A percentile compares a stretch with the other conserved stretches of the same genome.
These are phyloP conservation scores for Barbatosphaeria neglecta DNA, from an alignment of 495 filamentous ascomycete genomes.

Conservation along the genomic window DNA sequence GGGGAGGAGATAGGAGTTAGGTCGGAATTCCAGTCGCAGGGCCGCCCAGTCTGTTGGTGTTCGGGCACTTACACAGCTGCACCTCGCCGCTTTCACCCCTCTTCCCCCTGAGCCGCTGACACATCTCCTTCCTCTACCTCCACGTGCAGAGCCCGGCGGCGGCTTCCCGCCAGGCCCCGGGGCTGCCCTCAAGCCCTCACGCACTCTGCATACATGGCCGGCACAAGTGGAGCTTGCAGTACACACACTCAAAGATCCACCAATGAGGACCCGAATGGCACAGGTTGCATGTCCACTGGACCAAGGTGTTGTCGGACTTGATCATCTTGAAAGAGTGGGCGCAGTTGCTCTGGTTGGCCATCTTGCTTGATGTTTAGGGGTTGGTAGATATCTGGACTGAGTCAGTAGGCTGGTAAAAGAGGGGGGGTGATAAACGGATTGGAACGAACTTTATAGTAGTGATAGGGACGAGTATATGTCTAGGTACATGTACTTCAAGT, in stretches of 20 bases:
- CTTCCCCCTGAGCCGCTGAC: no score
- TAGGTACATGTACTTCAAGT: no score
- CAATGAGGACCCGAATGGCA: slow-evolving; percentile 72
- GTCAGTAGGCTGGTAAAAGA: background rate
- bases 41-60: background rate
- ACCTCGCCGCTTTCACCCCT: background rate
- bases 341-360: slow-evolving; percentile 55
- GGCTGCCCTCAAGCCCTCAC: slow-evolving; percentile 16
- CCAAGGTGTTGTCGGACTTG: slow-evolving; percentile 62
- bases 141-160: background rate
- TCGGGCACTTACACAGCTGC: background rate
- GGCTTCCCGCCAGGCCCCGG: background rate
- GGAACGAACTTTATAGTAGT: no score
- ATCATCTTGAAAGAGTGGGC: slow-evolving; percentile 63
- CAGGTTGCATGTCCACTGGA: slow-evolving; percentile 67
- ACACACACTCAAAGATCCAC: slow-evolving; percentile 70
- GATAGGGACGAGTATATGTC: no score
- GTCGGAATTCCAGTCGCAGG: background rate
- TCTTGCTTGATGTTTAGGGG: slow-evolving; percentile 13
- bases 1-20: background rate
- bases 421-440: background rate
- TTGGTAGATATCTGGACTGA: background rate
- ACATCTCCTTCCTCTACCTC: background rate
- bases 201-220: slow-evolving; percentile 51
- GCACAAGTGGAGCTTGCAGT: slow-evolving; percentile 69